A percentile compares a stretch with the other conserved stretches of the same genome.
These are phyloP conservation scores for Smittium culicis DNA, from an alignment of 371 early-diverging fungal species.

Conservation along the genomic window DNA sequence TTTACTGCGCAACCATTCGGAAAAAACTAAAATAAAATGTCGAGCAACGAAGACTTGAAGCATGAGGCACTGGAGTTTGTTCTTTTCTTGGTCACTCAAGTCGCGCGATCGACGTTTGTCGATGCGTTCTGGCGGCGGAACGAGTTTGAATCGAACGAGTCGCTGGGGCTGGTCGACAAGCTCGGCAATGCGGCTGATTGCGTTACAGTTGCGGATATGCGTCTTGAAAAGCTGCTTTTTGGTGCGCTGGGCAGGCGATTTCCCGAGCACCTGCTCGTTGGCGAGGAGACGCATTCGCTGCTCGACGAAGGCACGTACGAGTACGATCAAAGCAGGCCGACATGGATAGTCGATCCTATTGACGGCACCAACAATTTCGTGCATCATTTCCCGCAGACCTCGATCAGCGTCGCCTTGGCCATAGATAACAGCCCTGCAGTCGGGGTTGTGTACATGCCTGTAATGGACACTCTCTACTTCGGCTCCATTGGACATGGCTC, in stretches of 20 bases:
- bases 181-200: constrained; percentile 66
- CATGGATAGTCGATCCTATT: constrained; percentile 88
- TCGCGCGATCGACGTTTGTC: no score
- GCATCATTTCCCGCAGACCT: constrained; percentile 63
- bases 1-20: no score
- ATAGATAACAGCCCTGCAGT: constrained; percentile 56
- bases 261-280: constrained; percentile 65
- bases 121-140: no score
- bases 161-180: no score
- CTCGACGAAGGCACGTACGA: constrained; percentile 46
- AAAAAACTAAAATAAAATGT: no score
- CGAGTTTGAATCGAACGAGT: no score
- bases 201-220: constrained; percentile 70
- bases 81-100: no score
- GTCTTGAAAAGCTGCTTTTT: constrained; percentile 59
- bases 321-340: constrained; percentile 58
- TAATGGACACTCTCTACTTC: constrained; percentile 56
- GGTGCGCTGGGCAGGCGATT: constrained; percentile 39
- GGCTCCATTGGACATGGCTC: constrained; percentile 22
- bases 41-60: no score
- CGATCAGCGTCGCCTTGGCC: constrained; percentile 70
- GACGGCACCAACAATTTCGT: constrained; percentile 84
- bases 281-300: constrained; percentile 62
- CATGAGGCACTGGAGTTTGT: no score
- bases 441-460: constrained; percentile 84